phyloP scores from a whole-genome alignment of 2,329 filamentous ascomycete species.

The Fonsecaea nubica region DNA sequence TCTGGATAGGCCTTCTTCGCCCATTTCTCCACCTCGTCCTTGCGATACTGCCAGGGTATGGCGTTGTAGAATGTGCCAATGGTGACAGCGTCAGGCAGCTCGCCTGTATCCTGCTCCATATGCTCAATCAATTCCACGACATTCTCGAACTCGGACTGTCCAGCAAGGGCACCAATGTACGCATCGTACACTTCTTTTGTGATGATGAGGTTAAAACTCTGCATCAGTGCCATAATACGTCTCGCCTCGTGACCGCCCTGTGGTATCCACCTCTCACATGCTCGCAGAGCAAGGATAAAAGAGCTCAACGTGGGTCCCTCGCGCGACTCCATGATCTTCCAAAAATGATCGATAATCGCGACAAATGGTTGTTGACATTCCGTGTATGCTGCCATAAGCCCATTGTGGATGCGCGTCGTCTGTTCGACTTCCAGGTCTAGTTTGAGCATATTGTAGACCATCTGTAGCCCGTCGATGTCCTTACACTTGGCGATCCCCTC shows the following conservation, averaged over 20 bases:
- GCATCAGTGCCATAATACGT: constrained; percentile 64
- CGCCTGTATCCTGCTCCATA: constrained; percentile 70
- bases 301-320: constrained; percentile 86
- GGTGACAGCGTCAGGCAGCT: constrained; percentile 70
- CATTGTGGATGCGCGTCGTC: constrained; percentile 78
- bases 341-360: constrained; percentile 78
- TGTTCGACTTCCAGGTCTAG: constrained; percentile 82
- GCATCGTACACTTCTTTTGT: constrained; percentile 74
- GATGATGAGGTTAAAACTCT: constrained; percentile 77
- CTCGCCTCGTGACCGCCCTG: constrained; percentile 52
- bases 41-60: constrained; percentile 68
- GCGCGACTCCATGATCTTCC: constrained; percentile 77
- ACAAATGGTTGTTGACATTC: constrained; percentile 67
- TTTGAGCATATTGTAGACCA: constrained; percentile 92
- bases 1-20: constrained; percentile 70
- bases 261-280: constrained; percentile 68
- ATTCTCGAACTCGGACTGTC: constrained; percentile 73
- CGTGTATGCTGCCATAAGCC: constrained; percentile 84
- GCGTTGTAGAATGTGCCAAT: constrained; percentile 79
- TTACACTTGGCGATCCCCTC: constrained; percentile 70
- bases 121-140: constrained; percentile 69
- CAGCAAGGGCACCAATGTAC: constrained; percentile 78
- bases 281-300: constrained; percentile 79
- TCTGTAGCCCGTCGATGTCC: constrained; percentile 70
- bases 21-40: constrained; percentile 76